Percentiles rank a stretch among this genome's conserved stretches.
Conservation (phyloP, 2,329 filamentous ascomycete genomes). For the Scorias spongiosa region DNA sequence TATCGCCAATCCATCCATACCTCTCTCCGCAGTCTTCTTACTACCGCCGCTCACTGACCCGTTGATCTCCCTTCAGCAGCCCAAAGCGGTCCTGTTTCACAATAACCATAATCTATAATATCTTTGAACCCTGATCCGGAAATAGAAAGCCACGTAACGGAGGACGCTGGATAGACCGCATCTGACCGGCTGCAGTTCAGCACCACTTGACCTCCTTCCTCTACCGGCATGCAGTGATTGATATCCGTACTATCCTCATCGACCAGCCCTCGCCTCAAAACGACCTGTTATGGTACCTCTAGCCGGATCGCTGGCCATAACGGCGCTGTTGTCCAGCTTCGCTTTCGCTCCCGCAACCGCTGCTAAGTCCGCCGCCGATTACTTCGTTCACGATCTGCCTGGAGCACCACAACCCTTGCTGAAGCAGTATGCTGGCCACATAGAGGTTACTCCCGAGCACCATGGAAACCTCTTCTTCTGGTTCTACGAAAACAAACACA, state of each 20-base stretch:
- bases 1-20: no score
- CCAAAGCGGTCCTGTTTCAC: neutral
- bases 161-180: neutral
- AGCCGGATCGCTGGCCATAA: neutral
- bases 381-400: slow-evolving; percentile 73
- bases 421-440: slow-evolving; percentile 98
- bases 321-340: neutral
- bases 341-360: slow-evolving; percentile 11
- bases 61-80: neutral
- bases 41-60: neutral
- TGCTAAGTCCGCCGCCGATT: slow-evolving; percentile 60
- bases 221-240: neutral
- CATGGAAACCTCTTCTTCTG: slow-evolving; percentile 98
- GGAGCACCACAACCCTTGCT: slow-evolving; percentile 66
- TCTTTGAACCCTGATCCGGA: neutral
- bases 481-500: slow-evolving; percentile 92
- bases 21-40: neutral
- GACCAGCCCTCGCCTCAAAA: neutral
- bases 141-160: no score
- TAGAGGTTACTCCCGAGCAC: slow-evolving; percentile 70
- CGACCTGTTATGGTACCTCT: neutral
- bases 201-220: neutral
- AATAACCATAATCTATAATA: neutral
- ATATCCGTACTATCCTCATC: neutral
- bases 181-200: neutral